Conservation (phyloP, 1,139 yeast species). For the Hyphopichia wangnamkhiaoensis region DNA sequence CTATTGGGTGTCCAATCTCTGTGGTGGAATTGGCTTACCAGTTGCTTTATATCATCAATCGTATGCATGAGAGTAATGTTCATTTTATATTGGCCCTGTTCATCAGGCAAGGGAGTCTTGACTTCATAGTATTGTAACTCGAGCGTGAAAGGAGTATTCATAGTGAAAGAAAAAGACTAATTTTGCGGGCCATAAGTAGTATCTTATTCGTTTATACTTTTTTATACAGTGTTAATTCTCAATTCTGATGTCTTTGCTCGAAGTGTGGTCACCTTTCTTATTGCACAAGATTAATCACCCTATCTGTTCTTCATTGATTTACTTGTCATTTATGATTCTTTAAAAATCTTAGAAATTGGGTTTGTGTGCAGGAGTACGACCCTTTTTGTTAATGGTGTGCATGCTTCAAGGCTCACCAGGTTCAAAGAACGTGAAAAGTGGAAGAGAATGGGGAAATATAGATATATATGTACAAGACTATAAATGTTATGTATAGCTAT, state of each 20-base stretch:
- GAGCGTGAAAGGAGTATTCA: conserved; percentile 27
- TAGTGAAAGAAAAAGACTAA: conserved; percentile 8
- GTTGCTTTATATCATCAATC: conserved; percentile 24
- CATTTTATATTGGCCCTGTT: conserved; percentile 8
- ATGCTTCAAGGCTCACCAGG: too few species aligned
- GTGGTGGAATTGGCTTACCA: conserved; percentile 31
- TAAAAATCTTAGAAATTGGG: too few species aligned
- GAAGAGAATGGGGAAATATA: too few species aligned
- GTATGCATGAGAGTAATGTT: conserved; percentile 22
- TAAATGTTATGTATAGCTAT: conserved; percentile 9
- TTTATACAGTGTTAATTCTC: background rate
- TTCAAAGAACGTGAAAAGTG: too few species aligned
- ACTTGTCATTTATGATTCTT: too few species aligned
- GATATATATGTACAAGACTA: conserved; percentile 8
- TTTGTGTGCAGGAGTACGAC: too few species aligned
- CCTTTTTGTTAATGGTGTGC: background rate
- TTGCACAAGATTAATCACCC: too few species aligned
- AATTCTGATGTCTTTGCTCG: too few species aligned
- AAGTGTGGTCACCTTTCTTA: too few species aligned
- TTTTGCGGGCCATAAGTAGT: background rate
- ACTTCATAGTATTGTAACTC: conserved; percentile 17
- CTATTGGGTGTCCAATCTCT: conserved; percentile 25
- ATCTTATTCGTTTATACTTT: background rate
- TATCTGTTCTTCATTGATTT: too few species aligned
- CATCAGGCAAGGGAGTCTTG: conserved; percentile 10